These are phyloP conservation scores for Ganoderma lucidum DNA, from an alignment of 1,284 basidiomycete genomes.

Conservation along the genomic window DNA sequence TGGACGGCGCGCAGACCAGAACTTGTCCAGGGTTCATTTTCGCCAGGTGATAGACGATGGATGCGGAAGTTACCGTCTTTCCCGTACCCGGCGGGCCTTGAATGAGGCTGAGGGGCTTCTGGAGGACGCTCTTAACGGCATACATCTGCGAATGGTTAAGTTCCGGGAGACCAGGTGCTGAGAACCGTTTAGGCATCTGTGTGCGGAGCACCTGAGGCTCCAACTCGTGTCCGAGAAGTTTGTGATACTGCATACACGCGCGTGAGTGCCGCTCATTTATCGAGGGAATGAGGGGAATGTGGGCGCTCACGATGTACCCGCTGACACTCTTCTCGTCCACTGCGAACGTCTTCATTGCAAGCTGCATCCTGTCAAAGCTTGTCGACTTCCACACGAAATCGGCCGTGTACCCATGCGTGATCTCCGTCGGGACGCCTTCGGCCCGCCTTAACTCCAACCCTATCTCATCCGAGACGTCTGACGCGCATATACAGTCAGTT, in stretches of 20 bases:
- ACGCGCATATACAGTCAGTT: constrained; percentile 33
- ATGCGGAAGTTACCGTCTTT: constrained; percentile 99
- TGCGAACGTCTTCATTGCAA: constrained; percentile 99
- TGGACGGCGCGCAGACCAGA: constrained; percentile 98
- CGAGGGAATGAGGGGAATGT: constrained; percentile 7
- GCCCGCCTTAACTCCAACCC: constrained; percentile 91
- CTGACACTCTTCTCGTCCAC: constrained; percentile 99
- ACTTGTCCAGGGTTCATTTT: constrained; percentile 99
- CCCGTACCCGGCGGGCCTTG: constrained; percentile 99
- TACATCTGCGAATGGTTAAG: constrained; percentile 99
- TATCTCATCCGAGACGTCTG: constrained; percentile 98
- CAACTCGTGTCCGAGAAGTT: constrained; percentile 95
- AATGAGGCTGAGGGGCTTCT: constrained; percentile 98
- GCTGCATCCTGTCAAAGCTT: constrained; percentile 98
- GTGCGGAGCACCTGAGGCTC: constrained; percentile 90
- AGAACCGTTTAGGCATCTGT: constrained; percentile 97
- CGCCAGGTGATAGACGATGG: constrained; percentile 97
- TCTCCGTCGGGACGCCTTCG: constrained; percentile 95
- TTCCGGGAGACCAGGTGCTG: constrained; percentile 96
- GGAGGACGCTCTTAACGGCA: constrained; percentile 97
- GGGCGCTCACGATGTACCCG: constrained; percentile 87
- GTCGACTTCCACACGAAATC: constrained; percentile 99
- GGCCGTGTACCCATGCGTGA: constrained; percentile 94
- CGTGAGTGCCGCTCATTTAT: constrained; percentile 23
- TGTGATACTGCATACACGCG: constrained; percentile 81